Base-by-base conservation (phyloP, 2,329 filamentous ascomycete genomes). In the Plectosphaerella plurivora region DNA sequence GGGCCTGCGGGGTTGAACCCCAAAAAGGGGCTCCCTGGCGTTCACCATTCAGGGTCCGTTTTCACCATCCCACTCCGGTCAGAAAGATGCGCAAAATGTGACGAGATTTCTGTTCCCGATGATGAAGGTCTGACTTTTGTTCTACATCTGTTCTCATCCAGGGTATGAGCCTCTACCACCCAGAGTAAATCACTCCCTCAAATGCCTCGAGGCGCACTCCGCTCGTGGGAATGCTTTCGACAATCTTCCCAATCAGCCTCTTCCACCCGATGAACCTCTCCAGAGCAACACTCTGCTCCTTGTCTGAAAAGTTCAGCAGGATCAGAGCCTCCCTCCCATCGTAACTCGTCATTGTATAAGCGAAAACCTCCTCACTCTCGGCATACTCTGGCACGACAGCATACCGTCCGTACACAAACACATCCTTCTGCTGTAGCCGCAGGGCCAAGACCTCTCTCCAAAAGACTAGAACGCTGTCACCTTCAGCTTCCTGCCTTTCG, bases 331-430 rank as follows among this genome's bases (percentile, higher is more conserved):
- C 22, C 8, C 7, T 57, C 5, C 53, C 57, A 16, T 59, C 45
- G 20, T 48, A 53, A 10, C 58, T 56, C 2, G 50, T 53, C 61
- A 63, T 63, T 1, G 53, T 60, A 20, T 63, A 63, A 1, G 45
- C 56, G 50, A 60, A 63, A 0, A 63, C 5, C 0, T 61, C 48
- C 16, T 61, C 59, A 15, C 57, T 60, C 1, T 53, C 35, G 10
- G 39, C 47, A 1, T 56, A 54, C 10, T 53, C 51, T 0, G 28
- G 16, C 7, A 63, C 3, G 1, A 50, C 49, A 0, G 20, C 7
- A 16, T 56, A 63, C 1, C 11, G 5, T 0, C 63, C 62, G 24
- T 65, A 63, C 0, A 63, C 54, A 45, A 65, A 61, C 0, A 63
- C 49, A 24, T 63, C 59, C 4, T 52, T 57, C 1, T 62, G 50